A percentile compares a stretch with the other conserved stretches of the same genome.
Conservation (phyloP, 768 basidiomycete species). For the Phylloporus sp. region DNA sequence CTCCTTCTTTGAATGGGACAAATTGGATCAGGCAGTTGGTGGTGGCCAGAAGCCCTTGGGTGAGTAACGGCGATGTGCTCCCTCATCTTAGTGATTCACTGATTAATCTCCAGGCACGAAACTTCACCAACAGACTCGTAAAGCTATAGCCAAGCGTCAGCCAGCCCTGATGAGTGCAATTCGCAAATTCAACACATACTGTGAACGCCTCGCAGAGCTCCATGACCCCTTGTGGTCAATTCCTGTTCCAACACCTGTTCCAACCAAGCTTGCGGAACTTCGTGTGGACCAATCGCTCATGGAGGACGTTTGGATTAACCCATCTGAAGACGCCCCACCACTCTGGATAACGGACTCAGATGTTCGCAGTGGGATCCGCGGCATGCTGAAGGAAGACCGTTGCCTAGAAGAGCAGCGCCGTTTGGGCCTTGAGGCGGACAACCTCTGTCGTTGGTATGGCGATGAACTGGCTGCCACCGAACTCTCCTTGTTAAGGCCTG, state of each 20-base stretch:
- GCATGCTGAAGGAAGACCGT: not conserved
- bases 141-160: not conserved
- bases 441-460: conserved; percentile 35
- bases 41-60: not conserved
- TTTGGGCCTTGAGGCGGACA: conserved; percentile 12
- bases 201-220: conserved; percentile 17
- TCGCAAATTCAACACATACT: conserved; percentile 29
- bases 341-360: not conserved
- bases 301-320: conserved; percentile 28
- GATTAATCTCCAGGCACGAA: not conserved
- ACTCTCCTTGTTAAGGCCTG: conserved; percentile 4
- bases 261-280: conserved; percentile 24
- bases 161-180: conserved; percentile 1
- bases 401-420: not conserved
- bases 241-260: conserved; percentile 32
- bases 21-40: not conserved
- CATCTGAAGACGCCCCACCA: not conserved
- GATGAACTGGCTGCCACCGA: conserved; percentile 27
- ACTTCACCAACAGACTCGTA: conserved; percentile 1
- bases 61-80: not conserved
- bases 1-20: conserved; percentile 4
- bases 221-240: conserved; percentile 23
- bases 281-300: conserved; percentile 22
- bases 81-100: not conserved
- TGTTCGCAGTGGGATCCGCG: not conserved